These are phyloP conservation scores for Ilyonectria sp. DNA, from an alignment of 2,329 filamentous ascomycete genomes.

Conservation along the genomic window DNA sequence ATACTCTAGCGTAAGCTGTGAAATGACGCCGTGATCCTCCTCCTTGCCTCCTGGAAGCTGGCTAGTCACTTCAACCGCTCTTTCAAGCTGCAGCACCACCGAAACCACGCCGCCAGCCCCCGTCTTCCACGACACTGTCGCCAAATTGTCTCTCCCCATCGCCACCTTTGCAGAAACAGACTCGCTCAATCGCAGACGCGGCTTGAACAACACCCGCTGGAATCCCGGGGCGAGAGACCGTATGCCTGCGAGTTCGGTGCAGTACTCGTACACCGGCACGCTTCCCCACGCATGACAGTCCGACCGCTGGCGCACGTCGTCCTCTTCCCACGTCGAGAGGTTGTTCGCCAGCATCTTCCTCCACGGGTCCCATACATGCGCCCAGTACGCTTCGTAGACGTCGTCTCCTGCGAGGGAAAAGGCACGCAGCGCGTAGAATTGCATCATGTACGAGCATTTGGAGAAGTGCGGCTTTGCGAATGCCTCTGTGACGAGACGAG, in stretches of 20 bases:
- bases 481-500: conserved; percentile 21
- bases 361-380: conserved; percentile 33
- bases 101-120: background rate
- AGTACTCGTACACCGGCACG: conserved; percentile 33
- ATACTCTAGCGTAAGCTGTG: conserved; percentile 7
- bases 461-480: conserved; percentile 22
- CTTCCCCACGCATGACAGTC: conserved; percentile 37
- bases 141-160: conserved; percentile 23
- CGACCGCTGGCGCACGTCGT: conserved; percentile 32
- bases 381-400: conserved; percentile 25
- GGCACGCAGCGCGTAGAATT: conserved; percentile 31
- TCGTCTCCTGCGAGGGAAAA: conserved; percentile 28
- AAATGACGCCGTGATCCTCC: conserved; percentile 17
- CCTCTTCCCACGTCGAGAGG: conserved; percentile 34
- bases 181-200: conserved; percentile 23
- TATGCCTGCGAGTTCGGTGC: conserved; percentile 30
- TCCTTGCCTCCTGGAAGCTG: conserved; percentile 18
- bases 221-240: conserved; percentile 19
- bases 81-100: conserved; percentile 24
- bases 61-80: conserved; percentile 16
- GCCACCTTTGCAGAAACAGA: conserved; percentile 23
- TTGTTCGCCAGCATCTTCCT: conserved; percentile 31
- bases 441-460: conserved; percentile 35
- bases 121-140: conserved; percentile 24
- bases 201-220: conserved; percentile 26